Evolutionary conservation across 352 stramenopile genomes (phyloP).

Genomic region (Globisporangium solare): DNA sequence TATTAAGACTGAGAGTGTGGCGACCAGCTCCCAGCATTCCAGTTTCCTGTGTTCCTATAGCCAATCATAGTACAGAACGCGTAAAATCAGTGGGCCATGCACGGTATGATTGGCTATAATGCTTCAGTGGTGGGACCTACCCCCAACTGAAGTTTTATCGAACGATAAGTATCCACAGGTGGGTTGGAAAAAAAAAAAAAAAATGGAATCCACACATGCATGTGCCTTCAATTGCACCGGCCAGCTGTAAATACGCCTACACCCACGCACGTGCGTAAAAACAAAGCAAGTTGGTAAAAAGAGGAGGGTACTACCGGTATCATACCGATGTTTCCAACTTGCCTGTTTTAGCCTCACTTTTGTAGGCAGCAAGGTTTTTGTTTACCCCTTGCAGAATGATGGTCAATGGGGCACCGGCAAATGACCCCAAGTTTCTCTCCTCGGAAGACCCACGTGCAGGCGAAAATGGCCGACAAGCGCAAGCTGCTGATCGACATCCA

Average conservation of each 20-base stretch:
- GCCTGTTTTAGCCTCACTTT: conserved; percentile 1
- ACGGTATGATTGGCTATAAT: neutral
- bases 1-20: conserved; percentile 3
- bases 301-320: neutral
- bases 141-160: conserved; percentile 2
- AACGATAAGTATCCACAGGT: neutral
- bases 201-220: neutral
- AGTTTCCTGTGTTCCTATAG: neutral
- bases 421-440: neutral
- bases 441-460: neutral
- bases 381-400: neutral
- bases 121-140: neutral
- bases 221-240: neutral
- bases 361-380: neutral
- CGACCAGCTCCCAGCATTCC: neutral
- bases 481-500: conserved; percentile 76
- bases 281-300: too few relatives aligned
- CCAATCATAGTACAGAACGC: neutral
- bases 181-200: neutral
- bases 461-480: conserved; percentile 47
- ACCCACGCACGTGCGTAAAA: too few relatives aligned
- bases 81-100: too few relatives aligned
- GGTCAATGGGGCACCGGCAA: neutral
- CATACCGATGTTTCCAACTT: neutral
- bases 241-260: too few relatives aligned